Percentiles rank a stretch among this genome's conserved stretches.
These are phyloP conservation scores for Tilletia walkeri DNA, from an alignment of 1,284 basidiomycete species.

Conservation along the genomic window DNA sequence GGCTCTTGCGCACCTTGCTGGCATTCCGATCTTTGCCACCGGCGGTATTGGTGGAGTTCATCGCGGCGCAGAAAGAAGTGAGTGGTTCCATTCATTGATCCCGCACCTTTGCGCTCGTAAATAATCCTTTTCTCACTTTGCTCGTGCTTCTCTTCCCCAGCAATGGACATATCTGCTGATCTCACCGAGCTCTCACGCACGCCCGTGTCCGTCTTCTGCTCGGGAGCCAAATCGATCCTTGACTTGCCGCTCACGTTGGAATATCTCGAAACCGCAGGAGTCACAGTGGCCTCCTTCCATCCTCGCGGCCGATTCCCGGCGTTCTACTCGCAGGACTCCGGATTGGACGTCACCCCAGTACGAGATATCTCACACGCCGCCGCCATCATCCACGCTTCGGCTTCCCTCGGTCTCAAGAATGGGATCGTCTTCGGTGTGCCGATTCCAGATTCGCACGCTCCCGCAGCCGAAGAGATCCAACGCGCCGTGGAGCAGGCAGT, in stretches of 20 bases:
- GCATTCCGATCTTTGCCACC: constrained; percentile 55
- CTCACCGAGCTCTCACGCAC: constrained; percentile 49
- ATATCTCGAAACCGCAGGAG: constrained; percentile 93
- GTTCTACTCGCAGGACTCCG: constrained; percentile 83
- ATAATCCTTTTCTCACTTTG: too few species aligned
- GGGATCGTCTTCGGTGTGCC: constrained; percentile 76
- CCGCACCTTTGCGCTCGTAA: background rate
- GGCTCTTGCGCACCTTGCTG: constrained; percentile 49
- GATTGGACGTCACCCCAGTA: constrained; percentile 66
- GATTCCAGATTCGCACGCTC: constrained; percentile 76
- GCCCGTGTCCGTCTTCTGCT: constrained; percentile 71
- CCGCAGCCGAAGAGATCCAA: constrained; percentile 71
- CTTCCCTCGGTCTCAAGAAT: constrained; percentile 60
- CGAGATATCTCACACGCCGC: constrained; percentile 31
- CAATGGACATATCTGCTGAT: constrained; percentile 72
- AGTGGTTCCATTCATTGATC: constrained; percentile 44
- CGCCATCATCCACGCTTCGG: constrained; percentile 63
- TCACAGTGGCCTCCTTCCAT: constrained; percentile 81
- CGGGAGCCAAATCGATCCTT: constrained; percentile 90
- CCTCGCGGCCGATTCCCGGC: constrained; percentile 76
- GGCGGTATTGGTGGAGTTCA: constrained; percentile 78
- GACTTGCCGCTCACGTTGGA: constrained; percentile 91
- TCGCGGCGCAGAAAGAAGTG: constrained; percentile 81
- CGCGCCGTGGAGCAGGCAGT: constrained; percentile 80
- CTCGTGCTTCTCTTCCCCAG: constrained; percentile 57